Conservation (phyloP, 164 flowering plant species). For the Saururus chinensis region DNA sequence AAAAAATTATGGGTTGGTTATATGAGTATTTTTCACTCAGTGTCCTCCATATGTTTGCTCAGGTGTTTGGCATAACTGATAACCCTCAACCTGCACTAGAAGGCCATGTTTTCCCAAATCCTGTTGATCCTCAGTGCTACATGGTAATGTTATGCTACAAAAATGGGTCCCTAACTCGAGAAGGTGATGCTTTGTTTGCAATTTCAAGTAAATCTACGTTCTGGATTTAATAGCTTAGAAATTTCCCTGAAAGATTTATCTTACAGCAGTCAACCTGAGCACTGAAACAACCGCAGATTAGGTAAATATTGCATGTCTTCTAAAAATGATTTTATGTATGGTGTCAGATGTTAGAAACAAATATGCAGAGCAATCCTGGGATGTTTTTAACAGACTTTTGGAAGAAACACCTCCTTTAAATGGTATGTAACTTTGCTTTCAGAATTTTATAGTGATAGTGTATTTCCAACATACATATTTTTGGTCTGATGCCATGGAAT, state of each 20-base stretch:
- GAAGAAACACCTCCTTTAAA: conserved; percentile 72
- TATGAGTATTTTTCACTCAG: too few species aligned
- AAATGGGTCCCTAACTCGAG: conserved; percentile 93
- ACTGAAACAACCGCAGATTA: too few species aligned
- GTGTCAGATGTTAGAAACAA: conserved; percentile 63
- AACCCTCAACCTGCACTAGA: conserved; percentile 48
- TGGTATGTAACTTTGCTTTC: conserved; percentile 28
- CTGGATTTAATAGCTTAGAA: too few species aligned
- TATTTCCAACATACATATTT: not conserved
- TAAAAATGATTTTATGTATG: conserved; percentile 11
- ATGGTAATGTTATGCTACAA: conserved; percentile 92
- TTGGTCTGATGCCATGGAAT: conserved; percentile 7
- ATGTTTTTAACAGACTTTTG: conserved; percentile 51
- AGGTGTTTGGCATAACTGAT: conserved; percentile 90
- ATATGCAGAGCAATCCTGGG: conserved; percentile 80
- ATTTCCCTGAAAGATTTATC: too few species aligned
- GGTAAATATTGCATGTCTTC: not conserved
- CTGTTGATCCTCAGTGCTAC: conserved; percentile 67
- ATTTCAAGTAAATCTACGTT: not conserved
- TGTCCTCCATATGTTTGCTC: not conserved
- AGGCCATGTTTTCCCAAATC: conserved; percentile 11
- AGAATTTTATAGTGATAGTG: not conserved
- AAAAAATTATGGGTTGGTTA: too few species aligned
- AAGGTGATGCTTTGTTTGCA: conserved; percentile 39
- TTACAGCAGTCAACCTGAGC: not conserved